A percentile compares a stretch with the other conserved stretches of the same genome.
These are phyloP conservation scores for Aristolochia californica DNA, from an alignment of 164 flowering plant species.

Conservation along the genomic window DNA sequence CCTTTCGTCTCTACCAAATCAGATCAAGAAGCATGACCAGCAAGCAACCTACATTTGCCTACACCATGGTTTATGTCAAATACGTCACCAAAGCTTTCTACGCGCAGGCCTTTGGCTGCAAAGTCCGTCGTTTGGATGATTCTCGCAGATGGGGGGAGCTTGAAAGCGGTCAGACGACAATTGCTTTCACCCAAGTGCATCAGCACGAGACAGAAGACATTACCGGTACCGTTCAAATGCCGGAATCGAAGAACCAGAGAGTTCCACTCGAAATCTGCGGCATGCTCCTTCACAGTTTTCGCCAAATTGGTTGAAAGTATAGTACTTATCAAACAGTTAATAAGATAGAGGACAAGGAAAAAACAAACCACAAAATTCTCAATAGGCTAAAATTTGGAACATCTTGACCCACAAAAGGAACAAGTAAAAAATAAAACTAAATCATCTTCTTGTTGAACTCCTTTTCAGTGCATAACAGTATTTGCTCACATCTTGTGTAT, in stretches of 20 bases:
- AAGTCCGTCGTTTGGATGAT: slow-evolving; percentile 63
- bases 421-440: no score
- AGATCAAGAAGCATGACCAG: slow-evolving; percentile 13
- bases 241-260: slow-evolving; percentile 18
- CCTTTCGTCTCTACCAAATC: no score
- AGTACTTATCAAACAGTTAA: no score
- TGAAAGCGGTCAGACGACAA: slow-evolving; percentile 73
- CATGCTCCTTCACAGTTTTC: no score
- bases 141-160: slow-evolving; percentile 87
- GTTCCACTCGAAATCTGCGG: slow-evolving; percentile 55
- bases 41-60: slow-evolving; percentile 47
- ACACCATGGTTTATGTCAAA: slow-evolving; percentile 69
- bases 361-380: no score
- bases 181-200: slow-evolving; percentile 68
- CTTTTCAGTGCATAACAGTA: no score
- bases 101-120: slow-evolving; percentile 61
- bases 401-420: no score
- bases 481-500: no score
- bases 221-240: slow-evolving; percentile 39
- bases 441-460: no score
- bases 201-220: slow-evolving; percentile 74
- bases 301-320: no score
- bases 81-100: slow-evolving; percentile 81
- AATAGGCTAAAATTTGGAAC: no score
- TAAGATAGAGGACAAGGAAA: no score